phyloP scores from a whole-genome alignment of 2,329 filamentous ascomycete species.

The Cladosporium sp. region DNA sequence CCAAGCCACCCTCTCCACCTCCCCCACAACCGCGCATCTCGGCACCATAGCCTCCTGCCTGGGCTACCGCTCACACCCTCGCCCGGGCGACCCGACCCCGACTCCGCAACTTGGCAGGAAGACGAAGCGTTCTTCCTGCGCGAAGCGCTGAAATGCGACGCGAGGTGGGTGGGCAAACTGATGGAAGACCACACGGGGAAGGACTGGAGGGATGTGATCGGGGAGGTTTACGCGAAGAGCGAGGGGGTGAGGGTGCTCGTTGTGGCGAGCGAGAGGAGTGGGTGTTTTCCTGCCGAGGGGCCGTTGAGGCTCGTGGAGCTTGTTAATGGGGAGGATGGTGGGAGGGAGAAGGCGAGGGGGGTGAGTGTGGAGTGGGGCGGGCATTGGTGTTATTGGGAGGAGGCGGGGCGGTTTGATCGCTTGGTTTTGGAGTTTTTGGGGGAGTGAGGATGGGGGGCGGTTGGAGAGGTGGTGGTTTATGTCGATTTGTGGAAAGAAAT shows the following conservation, averaged over 20 bases:
- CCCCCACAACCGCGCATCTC: constrained; percentile 1
- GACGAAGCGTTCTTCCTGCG: constrained; percentile 8
- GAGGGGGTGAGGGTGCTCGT: not conserved
- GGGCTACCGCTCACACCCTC: constrained; percentile 5
- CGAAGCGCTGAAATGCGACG: constrained; percentile 9
- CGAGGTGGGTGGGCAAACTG: constrained; percentile 9
- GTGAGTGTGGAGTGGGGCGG: constrained; percentile 5
- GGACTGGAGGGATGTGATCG: constrained; percentile 4
- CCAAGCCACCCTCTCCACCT: not conserved
- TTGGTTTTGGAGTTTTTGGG: not conserved
- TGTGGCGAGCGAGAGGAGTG: constrained; percentile 8
- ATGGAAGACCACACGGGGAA: constrained; percentile 10
- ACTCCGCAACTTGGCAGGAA: not conserved
- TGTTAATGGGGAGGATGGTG: not conserved
- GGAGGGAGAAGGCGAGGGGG: not conserved
- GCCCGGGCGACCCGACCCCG: not conserved
- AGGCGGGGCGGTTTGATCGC: not conserved
- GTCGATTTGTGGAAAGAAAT: too few species aligned
- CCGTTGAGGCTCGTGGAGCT: constrained; percentile 10
- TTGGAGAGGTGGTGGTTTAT: too few species aligned
- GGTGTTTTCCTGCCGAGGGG: constrained; percentile 8
- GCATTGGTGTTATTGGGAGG: constrained; percentile 12
- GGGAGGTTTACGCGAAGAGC: not conserved
- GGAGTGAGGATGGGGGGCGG: too few species aligned
- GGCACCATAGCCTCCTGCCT: constrained; percentile 6